Evolutionary conservation across 208 protist genomes (phyloP).

Genomic region (Leishmania amazonensis): DNA sequence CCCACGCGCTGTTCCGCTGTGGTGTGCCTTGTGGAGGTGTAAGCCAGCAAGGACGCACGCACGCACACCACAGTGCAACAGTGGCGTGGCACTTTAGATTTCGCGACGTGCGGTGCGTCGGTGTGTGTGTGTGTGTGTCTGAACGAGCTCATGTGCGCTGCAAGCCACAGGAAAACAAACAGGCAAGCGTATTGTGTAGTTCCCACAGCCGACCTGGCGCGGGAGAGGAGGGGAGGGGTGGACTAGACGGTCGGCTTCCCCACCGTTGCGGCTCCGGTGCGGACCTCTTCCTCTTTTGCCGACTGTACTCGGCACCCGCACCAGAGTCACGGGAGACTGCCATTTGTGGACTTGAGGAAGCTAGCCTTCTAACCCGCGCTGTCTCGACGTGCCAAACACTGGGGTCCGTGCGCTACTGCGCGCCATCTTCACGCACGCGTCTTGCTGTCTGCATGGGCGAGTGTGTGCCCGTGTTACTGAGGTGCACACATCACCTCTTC

Average conservation of each 20-base stretch:
- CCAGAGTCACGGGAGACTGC: background rate
- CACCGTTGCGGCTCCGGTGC: background rate
- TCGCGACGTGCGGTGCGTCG: background rate
- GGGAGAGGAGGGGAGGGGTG: background rate
- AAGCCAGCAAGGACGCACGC: background rate
- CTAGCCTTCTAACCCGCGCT: background rate
- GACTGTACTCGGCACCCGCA: background rate
- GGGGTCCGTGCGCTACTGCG: background rate
- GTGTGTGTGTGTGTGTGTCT: constrained; percentile 1
- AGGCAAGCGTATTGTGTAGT: background rate
- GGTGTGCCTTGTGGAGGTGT: background rate
- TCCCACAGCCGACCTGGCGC: background rate
- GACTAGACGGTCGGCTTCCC: background rate
- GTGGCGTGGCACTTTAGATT: background rate
- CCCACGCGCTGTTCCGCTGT: background rate
- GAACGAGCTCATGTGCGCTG: background rate
- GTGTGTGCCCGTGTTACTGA: background rate
- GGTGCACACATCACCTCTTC: background rate
- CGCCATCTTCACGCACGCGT: background rate
- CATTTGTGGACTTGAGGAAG: background rate
- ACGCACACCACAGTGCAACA: background rate
- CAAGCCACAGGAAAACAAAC: background rate
- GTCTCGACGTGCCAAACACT: background rate
- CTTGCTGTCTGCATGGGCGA: background rate
- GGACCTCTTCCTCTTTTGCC: background rate